Conservation (phyloP, 1,284 basidiomycete genomes). For the Thelephora terrestris region DNA sequence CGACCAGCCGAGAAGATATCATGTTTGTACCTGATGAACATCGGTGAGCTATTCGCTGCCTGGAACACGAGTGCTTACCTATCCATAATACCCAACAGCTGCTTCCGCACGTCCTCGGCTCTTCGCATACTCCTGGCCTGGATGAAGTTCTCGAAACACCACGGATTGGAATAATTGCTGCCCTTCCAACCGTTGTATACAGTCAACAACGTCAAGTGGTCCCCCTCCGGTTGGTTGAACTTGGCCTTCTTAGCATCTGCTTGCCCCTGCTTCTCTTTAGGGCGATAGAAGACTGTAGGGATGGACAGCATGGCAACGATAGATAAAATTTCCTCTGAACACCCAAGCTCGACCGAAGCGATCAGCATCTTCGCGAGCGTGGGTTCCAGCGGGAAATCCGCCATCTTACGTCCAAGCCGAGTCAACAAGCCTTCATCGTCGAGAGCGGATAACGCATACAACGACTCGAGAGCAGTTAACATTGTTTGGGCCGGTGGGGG, state of each 20-base stretch:
- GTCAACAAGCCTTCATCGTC: conserved; percentile 97
- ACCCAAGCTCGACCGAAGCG: conserved; percentile 93
- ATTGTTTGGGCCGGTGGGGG: conserved; percentile 95
- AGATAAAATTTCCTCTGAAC: conserved; percentile 94
- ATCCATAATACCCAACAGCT: conserved; percentile 98
- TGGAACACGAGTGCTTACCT: conserved; percentile 39
- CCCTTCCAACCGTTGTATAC: conserved; percentile 99
- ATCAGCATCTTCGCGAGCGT: conserved; percentile 97
- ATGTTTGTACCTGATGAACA: conserved; percentile 71
- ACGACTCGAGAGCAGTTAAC: conserved; percentile 86
- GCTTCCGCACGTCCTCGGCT: conserved; percentile 97
- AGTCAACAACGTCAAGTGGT: conserved; percentile 89
- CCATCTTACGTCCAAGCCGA: conserved; percentile 94
- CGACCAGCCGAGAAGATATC: conserved; percentile 87
- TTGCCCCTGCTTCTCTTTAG: conserved; percentile 98
- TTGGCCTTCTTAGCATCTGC: conserved; percentile 99
- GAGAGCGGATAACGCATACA: conserved; percentile 92
- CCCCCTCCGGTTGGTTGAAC: conserved; percentile 96
- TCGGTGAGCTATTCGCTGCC: conserved; percentile 8
- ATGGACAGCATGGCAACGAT: conserved; percentile 98
- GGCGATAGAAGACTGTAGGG: conserved; percentile 94
- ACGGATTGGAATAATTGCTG: conserved; percentile 91
- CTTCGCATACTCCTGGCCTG: conserved; percentile 94
- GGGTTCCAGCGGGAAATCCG: conserved; percentile 98
- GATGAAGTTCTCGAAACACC: conserved; percentile 97